Evolutionary conservation across 441 rosid genomes (phyloP).

Genomic region (Mallotus repandus): DNA sequence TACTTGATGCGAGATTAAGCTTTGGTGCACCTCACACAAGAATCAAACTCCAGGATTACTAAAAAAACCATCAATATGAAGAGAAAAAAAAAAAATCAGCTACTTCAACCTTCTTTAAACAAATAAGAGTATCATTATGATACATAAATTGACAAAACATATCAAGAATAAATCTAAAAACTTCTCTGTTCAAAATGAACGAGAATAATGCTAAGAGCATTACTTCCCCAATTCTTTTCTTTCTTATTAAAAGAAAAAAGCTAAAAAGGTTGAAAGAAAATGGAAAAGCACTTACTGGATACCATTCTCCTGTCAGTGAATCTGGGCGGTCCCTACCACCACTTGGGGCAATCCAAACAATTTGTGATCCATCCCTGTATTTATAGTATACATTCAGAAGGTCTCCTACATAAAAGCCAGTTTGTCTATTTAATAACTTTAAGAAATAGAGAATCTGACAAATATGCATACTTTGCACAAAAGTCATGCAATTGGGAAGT

Average conservation of each 20-base stretch:
- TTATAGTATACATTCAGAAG: slow-evolving; percentile 18
- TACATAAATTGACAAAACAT: background rate
- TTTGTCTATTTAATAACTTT: background rate
- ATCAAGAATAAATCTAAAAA: background rate
- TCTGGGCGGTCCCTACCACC: slow-evolving; percentile 99
- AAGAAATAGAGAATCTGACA: background rate
- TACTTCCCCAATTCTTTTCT: background rate
- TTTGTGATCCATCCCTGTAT: slow-evolving; percentile 72
- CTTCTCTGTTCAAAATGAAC: background rate
- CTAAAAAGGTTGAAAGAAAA: background rate
- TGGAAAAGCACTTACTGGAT: slow-evolving; percentile 60
- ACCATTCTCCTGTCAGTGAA: slow-evolving; percentile 75
- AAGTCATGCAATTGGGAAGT: background rate
- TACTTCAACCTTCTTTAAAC: background rate
- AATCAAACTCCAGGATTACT: slow-evolving; percentile 4
- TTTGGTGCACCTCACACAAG: background rate
- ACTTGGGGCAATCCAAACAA: slow-evolving; percentile 96
- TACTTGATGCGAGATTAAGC: background rate
- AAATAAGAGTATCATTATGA: background rate
- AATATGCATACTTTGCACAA: background rate
- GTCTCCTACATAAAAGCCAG: background rate
- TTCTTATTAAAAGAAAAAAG: background rate
- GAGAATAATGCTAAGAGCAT: background rate
- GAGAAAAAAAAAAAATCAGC: background rate
- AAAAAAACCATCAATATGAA: background rate